Base-by-base conservation (phyloP, 768 basidiomycete genomes). In the Lentinula sp. region DNA sequence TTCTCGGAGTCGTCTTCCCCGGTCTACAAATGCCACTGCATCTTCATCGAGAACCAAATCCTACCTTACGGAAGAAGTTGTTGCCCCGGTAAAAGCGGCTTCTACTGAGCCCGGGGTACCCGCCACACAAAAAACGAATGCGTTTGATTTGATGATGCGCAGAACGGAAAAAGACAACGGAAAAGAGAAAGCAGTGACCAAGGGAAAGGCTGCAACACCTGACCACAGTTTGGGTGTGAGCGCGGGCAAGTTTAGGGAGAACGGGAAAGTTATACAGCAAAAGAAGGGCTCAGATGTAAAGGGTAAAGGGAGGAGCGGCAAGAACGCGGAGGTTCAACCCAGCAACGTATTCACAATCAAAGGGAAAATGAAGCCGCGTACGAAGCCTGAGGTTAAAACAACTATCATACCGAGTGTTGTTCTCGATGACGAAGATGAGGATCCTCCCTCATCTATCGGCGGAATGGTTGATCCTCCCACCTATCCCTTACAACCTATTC, bases 351-450 rank as follows among this genome's bases (percentile, higher is more conserved):
- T 45, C 15, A 42, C 37, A 13, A 50, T 60, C 11, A 60, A 52
- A 43, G 50, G 32, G 11, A 60, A 60, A 21, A 60, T 60, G 59
- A 60, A 52, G 2, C 59, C 59, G 3, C 45, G 50, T 34, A 49
- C 45, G 5, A 60, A 60, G 31, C 9, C 18, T 39, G 16, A 60
- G 8, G 32, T n/a, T 11, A 21, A 60, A 52, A 4, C 34, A 18
- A 15, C 21, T 4, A 5, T 31, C n/a, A 13, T 42, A 3, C 40
- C 48, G 1, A 16, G 15, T 43, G 4, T 60, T 15, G 23, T 51
- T n/a, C 6, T 32, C 2, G 50, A 52, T 4, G 59, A 60, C n/a
- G 59, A 60, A 11, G 59, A 52, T 9, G 59, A 52, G n/a, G 35
- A 52, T 18, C 28, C 15, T 28, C 15, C 16, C 8, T 39, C 35